phyloP scores from a whole-genome alignment of 768 basidiomycete genomes.

The Xerocomellus intermedius region DNA sequence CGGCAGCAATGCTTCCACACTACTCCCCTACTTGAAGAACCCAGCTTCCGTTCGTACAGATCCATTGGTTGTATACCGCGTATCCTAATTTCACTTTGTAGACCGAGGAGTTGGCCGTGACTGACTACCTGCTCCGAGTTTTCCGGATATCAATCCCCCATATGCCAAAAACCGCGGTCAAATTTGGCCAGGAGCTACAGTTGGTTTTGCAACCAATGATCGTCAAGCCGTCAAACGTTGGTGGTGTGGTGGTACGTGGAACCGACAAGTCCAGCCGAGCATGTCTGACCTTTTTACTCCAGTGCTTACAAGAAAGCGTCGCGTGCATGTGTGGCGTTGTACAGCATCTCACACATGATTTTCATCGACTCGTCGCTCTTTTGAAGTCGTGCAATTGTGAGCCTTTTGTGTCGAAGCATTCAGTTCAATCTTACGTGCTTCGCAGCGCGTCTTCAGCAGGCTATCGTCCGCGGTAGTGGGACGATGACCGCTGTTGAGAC shows the following conservation, averaged over 20 bases:
- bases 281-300: not conserved
- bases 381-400: constrained; percentile 83
- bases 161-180: constrained; percentile 86
- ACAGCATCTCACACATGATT: constrained; percentile 85
- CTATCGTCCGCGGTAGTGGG: constrained; percentile 42
- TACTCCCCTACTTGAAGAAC: constrained; percentile 89
- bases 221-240: constrained; percentile 70
- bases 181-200: constrained; percentile 87
- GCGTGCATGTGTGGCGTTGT: constrained; percentile 90
- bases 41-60: constrained; percentile 61
- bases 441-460: constrained; percentile 63
- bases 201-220: constrained; percentile 86
- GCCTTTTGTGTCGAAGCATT: not conserved
- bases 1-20: constrained; percentile 74
- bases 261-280: not conserved
- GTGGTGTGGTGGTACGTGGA: constrained; percentile 59
- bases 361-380: constrained; percentile 68
- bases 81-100: constrained; percentile 29
- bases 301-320: constrained; percentile 90
- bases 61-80: not conserved
- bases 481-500: constrained; percentile 48
- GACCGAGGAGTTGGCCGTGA: constrained; percentile 80
- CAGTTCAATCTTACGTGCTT: constrained; percentile 8
- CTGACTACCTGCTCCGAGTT: constrained; percentile 85
- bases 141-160: constrained; percentile 82